Base-by-base conservation (phyloP, 202 grass and related monocot genomes). In the Bolboschoenoplectus hybrid region DNA sequence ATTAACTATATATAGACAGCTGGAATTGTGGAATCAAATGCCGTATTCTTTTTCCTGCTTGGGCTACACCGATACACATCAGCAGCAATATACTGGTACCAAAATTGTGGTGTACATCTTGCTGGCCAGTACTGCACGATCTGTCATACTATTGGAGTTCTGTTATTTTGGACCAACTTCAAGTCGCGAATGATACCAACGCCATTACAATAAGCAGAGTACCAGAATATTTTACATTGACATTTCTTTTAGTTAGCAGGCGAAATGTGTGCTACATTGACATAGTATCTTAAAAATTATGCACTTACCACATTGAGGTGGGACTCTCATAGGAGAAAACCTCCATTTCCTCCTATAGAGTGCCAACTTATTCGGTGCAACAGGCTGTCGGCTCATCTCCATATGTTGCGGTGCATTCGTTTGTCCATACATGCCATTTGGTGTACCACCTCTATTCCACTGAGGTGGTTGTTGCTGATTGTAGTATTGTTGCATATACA, bases 331-430 rank as follows among this genome's bases (percentile, higher is more conserved):
- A 71, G 57, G 85, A 4, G 89, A 65, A 87, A 57, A 85, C 52
- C 58, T 90, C 90, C 91, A 95, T 65, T 45, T 80, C 60, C 96
- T 81, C 58, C 66, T 87, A 83, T 98, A 95, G 10, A 87, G 81
- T n/a, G 91, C 84, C 40, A 93, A 72, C 51, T 90, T 91, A 44
- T 83, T 64, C 38, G 20, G 81, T 16, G 12, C 12, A 35, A n/a
- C 5, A 68, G 60, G 77, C 40, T 56, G 67, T 63, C n/a, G 45
- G 39, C n/a, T 50, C 35, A 51, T 82, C 10, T 47, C 73, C 32
- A 34, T 47, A 55, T 87, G 50, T 43, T 67, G 61, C 13, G 44
- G 58, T 20, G 14, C 41, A 66, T 79, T 68, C 62, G 17, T 44
- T 26, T 61, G 63, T 17, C 7, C 35, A 67, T 63, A 35, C 34